phyloP scores from a whole-genome alignment of 2,329 filamentous ascomycete genomes.

The Claviceps spartinae region DNA sequence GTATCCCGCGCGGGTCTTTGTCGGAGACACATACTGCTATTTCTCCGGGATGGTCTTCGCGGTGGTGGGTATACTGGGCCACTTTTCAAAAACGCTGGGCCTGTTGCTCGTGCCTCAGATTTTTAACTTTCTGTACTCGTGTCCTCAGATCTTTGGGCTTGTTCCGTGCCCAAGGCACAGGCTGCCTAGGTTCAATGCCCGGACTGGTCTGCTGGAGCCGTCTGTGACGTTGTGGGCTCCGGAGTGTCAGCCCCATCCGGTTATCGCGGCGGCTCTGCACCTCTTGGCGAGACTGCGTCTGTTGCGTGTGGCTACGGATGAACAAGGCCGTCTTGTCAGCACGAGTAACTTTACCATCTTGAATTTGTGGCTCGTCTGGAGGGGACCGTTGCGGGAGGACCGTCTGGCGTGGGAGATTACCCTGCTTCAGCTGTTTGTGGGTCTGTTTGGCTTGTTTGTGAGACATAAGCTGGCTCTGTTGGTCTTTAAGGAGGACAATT shows the following conservation, averaged over 20 bases:
- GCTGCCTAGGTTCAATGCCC: constrained; percentile 74
- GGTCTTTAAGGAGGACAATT: constrained; percentile 85
- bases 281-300: constrained; percentile 56
- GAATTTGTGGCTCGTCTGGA: constrained; percentile 93
- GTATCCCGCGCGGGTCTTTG: constrained; percentile 90
- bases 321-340: constrained; percentile 57
- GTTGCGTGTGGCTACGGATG: constrained; percentile 52
- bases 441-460: constrained; percentile 71
- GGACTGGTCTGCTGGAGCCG: constrained; percentile 73
- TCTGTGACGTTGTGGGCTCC: constrained; percentile 64
- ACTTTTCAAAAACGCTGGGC: constrained; percentile 94
- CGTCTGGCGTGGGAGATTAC: constrained; percentile 68
- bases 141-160: constrained; percentile 78
- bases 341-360: constrained; percentile 85
- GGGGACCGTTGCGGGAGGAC: constrained; percentile 82
- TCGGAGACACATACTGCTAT: constrained; percentile 98
- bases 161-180: constrained; percentile 89
- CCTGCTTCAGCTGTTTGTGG: constrained; percentile 60
- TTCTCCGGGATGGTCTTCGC: constrained; percentile 99
- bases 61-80: constrained; percentile 88
- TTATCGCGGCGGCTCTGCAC: constrained; percentile 50
- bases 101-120: constrained; percentile 86
- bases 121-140: constrained; percentile 92
- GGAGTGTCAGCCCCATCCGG: constrained; percentile 51
- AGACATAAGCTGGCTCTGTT: constrained; percentile 75